These are phyloP conservation scores for Lentithecium fluviatile DNA, from an alignment of 495 filamentous ascomycete species.

Conservation along the genomic window DNA sequence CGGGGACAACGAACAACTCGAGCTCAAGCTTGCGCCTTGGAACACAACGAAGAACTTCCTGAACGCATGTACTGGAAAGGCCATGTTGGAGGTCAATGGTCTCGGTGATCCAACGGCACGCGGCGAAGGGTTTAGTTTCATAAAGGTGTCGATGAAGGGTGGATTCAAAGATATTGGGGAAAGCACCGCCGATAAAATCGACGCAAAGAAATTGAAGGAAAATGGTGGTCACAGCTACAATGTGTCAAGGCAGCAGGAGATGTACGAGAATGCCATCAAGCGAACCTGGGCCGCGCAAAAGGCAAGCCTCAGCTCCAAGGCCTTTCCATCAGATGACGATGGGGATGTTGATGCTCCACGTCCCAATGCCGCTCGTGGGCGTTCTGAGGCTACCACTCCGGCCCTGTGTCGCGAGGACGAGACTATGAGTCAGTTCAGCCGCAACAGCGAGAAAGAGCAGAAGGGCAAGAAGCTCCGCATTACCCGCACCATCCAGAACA, in stretches of 20 bases:
- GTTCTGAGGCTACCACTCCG: slow-evolving; percentile 62
- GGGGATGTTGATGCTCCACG: slow-evolving; percentile 67
- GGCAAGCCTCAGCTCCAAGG: slow-evolving; percentile 64
- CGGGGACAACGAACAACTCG: slow-evolving; percentile 67
- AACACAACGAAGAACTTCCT: slow-evolving; percentile 92
- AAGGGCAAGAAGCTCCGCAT: slow-evolving; percentile 74
- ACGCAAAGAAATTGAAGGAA: slow-evolving; percentile 77
- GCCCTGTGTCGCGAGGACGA: slow-evolving; percentile 66
- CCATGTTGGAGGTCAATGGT: slow-evolving; percentile 92
- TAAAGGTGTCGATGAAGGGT: slow-evolving; percentile 97
- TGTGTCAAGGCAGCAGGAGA: slow-evolving; percentile 82
- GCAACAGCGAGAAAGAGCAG: slow-evolving; percentile 66
- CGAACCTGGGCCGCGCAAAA: slow-evolving; percentile 89
- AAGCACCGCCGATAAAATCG: slow-evolving; percentile 80
- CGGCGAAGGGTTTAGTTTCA: slow-evolving; percentile 90
- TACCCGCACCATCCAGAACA: slow-evolving; percentile 59
- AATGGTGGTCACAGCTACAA: slow-evolving; percentile 96
- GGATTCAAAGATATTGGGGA: slow-evolving; percentile 90
- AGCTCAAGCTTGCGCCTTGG: slow-evolving; percentile 92
- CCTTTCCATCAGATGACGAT: slow-evolving; percentile 62
- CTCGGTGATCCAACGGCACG: slow-evolving; percentile 94
- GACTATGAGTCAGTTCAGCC: slow-evolving; percentile 80
- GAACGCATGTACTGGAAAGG: slow-evolving; percentile 88
- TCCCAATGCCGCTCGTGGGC: slow-evolving; percentile 33
- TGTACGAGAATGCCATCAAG: slow-evolving; percentile 83